Evolutionary conservation across 805 yeast genomes (phyloP), one percentile per base, ranked within the genome.

Genomic region (Myxozyma vanderwaltii): DNA sequence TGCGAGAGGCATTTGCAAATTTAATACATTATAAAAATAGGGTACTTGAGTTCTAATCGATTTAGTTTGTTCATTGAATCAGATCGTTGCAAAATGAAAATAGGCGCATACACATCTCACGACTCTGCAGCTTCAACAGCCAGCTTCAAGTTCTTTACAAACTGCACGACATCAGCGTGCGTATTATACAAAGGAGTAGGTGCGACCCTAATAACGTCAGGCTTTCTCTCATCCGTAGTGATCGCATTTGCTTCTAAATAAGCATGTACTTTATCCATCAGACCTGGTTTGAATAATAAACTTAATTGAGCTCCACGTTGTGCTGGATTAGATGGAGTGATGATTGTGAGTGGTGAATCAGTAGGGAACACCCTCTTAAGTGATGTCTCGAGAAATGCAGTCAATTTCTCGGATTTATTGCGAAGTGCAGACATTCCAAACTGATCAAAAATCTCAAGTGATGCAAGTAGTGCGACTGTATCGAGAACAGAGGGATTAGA

Each of bases 401-500:
- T 89, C 70, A 91, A 69, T 29, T 70, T 69, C 12, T 82, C 60
- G 38, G 91, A 81, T 65, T 86, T 84, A 29, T 72, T 70, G 43
- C 91, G 77, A 26, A 91, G 71, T 1, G 68, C 71, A 1, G 72
- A 70, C 43, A 91, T 79, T 1, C 95, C 92, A 13, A 76, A 80
- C 61, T 76, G 71, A 40, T 77, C 65, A 67, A 86, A 82, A 1
- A 87, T 63, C 64, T 86, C 84, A 35, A 91, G 75, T 0, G 95
- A 84, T 6, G 87, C 78, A 44, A 80, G 79, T 36, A 91, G 71
- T 0, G 95, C 79, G 4, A 89, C 94, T 12, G 88, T 88, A 70
- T 90, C 96, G 48, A 90, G 72, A 8, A 91, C 96, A 63, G 91
- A 85, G 1, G 96, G 96, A 74, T 91, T 91, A 17, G 96, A 88